Evolutionary conservation across 108 stramenopile genomes (phyloP), one percentile per base, ranked within the genome.

Genomic region (Nitzschia palea): DNA sequence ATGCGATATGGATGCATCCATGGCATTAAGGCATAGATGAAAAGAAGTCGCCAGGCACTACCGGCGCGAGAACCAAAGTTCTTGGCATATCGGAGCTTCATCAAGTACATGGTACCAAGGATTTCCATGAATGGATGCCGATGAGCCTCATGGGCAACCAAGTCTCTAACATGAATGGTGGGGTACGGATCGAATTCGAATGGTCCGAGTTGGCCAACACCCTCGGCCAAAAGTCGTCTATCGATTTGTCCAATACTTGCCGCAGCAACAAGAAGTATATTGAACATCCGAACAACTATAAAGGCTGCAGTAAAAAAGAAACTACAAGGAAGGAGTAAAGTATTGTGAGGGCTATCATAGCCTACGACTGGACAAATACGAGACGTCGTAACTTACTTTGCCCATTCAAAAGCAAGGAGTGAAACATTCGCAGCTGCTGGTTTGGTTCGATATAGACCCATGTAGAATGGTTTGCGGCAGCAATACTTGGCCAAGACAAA

Each of bases 121-220:
- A 70, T 53, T 40, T 90, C 89, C 14, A 87, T 60, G 44, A 74
- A 87, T 9, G 86, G 89, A 74, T 90, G 89, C 9, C 81, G 70
- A 55, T 88, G 87, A 3, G 87, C 84, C 44, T 62, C 50, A 28
- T 31, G 37, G 22, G 33, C 26, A 18, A 58, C 18, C 8, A 60
- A 6, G 34, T 62, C 58, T 22, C 27, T 20, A 15, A 36, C 33
- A 27, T 40, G 20, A 52, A 61, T 20, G 25, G 18, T 18, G 17
- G 70, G 70, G 23, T 51, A 58, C 1, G 6, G 9, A 36, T 70
- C 50, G 29, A 70, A n/a, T n/a, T 28, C 18, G 4, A 69, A 8
- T n/a, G 4, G 20, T 31, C 74, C 74, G 30, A 70, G 53, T 25
- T 65, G 22, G 15, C 37, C 44, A 32, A 64, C 63, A 14, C 45